Conservation (phyloP, 495 filamentous ascomycete genomes). For the Aeminium ludgeri region DNA sequence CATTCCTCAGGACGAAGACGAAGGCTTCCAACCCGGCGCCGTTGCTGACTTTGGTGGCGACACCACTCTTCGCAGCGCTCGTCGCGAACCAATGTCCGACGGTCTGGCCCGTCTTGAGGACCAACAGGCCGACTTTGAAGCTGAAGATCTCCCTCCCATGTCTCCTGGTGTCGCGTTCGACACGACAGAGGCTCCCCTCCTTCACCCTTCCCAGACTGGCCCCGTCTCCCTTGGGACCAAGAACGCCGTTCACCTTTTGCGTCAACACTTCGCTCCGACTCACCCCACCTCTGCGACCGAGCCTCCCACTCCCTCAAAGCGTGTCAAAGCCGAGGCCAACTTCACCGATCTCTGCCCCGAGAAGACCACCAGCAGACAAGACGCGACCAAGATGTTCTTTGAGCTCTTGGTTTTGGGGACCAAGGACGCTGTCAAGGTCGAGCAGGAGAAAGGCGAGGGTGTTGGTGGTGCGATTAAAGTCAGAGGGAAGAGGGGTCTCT, state of each 20-base stretch:
- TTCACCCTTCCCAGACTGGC: slow-evolving; percentile 63
- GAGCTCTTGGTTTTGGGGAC: slow-evolving; percentile 89
- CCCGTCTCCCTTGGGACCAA: slow-evolving; percentile 79
- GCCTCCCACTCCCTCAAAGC: slow-evolving; percentile 48
- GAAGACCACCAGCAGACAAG: slow-evolving; percentile 54
- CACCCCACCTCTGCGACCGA: slow-evolving; percentile 39
- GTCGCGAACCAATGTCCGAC: slow-evolving; percentile 57
- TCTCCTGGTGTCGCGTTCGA: slow-evolving; percentile 38
- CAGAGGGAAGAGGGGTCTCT: slow-evolving; percentile 73
- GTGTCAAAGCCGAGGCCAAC: slow-evolving; percentile 34
- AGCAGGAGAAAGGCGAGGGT: slow-evolving; percentile 47
- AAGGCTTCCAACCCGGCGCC: slow-evolving; percentile 5
- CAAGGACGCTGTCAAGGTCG: slow-evolving; percentile 95
- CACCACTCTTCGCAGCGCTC: slow-evolving; percentile 35
- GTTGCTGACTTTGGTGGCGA: slow-evolving; percentile 13
- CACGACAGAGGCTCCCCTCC: slow-evolving; percentile 53
- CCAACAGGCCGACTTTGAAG: slow-evolving; percentile 13
- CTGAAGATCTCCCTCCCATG: slow-evolving; percentile 19
- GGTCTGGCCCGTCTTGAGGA: not conserved
- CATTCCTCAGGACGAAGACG: slow-evolving; percentile 15
- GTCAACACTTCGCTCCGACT: slow-evolving; percentile 61
- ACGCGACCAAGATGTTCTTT: slow-evolving; percentile 99
- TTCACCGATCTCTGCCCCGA: slow-evolving; percentile 90
- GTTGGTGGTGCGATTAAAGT: slow-evolving; percentile 67
- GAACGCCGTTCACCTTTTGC: slow-evolving; percentile 86